Conservation (phyloP, 1,139 yeast genomes). For the Debaryomycetaceae sp. region DNA sequence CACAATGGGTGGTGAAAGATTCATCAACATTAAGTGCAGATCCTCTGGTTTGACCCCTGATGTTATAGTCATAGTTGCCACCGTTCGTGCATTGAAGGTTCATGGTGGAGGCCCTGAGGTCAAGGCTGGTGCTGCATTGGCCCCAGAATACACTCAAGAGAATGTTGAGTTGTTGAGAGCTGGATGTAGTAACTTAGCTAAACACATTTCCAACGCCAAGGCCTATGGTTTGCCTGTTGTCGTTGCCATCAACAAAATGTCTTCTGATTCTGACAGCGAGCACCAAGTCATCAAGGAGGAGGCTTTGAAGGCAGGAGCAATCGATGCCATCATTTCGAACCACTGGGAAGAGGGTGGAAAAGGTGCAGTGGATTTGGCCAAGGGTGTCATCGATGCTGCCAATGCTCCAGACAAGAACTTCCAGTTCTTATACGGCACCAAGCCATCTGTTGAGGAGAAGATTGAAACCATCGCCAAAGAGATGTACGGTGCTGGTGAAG, state of each 20-base stretch:
- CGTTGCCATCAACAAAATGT: slow-evolving; percentile 92
- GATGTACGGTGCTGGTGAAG: slow-evolving; percentile 93
- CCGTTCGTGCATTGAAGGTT: slow-evolving; percentile 93
- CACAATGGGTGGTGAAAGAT: slow-evolving; percentile 99
- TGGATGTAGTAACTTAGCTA: slow-evolving; percentile 88
- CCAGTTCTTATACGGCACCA: slow-evolving; percentile 70
- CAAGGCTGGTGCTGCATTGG: slow-evolving; percentile 90
- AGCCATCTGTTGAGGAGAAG: slow-evolving; percentile 75
- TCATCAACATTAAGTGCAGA: slow-evolving; percentile 94
- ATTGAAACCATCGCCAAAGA: slow-evolving; percentile 77
- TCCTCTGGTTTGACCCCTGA: slow-evolving; percentile 90
- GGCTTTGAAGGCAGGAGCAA: slow-evolving; percentile 90
- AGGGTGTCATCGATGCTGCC: slow-evolving; percentile 78
- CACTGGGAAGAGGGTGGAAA: slow-evolving; percentile 99
- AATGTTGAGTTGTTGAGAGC: slow-evolving; percentile 76
- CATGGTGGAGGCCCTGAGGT: slow-evolving; percentile 99
- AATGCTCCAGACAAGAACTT: slow-evolving; percentile 50
- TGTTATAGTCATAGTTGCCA: slow-evolving; percentile 92
- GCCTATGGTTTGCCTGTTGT: slow-evolving; percentile 90
- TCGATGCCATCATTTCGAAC: slow-evolving; percentile 88
- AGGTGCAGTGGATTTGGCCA: slow-evolving; percentile 87
- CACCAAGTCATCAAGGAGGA: slow-evolving; percentile 81
- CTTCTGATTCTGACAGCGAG: slow-evolving; percentile 79
- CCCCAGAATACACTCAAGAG: slow-evolving; percentile 82
- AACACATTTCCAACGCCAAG: slow-evolving; percentile 86